Evolutionary conservation across 2,329 filamentous ascomycete genomes (phyloP).

Genomic region (Teratosphaeria destructans): DNA sequence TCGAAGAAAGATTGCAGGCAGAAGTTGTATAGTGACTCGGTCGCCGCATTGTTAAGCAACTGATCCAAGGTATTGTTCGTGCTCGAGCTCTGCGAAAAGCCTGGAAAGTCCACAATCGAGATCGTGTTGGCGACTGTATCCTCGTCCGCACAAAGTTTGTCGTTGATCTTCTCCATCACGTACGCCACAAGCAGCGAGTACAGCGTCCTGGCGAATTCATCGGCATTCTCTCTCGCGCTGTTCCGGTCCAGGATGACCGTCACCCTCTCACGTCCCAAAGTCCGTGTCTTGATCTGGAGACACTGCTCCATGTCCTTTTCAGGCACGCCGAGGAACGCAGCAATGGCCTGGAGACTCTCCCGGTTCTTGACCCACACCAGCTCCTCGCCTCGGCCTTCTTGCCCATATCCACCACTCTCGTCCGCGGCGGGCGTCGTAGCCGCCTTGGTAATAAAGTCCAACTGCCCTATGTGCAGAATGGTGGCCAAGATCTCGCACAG

Average conservation of each 20-base stretch:
- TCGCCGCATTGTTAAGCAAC: slow-evolving; percentile 86
- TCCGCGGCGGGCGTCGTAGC: slow-evolving; percentile 70
- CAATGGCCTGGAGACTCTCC: slow-evolving; percentile 73
- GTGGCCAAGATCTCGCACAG: slow-evolving; percentile 90
- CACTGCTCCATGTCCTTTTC: slow-evolving; percentile 74
- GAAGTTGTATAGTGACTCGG: slow-evolving; percentile 84
- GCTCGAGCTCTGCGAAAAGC: slow-evolving; percentile 74
- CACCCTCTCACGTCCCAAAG: slow-evolving; percentile 90
- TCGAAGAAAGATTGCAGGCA: slow-evolving; percentile 95
- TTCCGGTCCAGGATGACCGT: slow-evolving; percentile 94
- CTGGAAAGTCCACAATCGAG: slow-evolving; percentile 91
- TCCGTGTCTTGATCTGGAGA: slow-evolving; percentile 92
- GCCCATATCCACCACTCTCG: slow-evolving; percentile 91
- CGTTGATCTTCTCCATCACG: slow-evolving; percentile 86
- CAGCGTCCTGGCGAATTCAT: slow-evolving; percentile 83
- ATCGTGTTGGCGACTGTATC: slow-evolving; percentile 87
- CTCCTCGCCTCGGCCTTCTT: slow-evolving; percentile 74
- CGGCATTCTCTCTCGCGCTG: slow-evolving; percentile 81
- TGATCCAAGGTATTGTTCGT: slow-evolving; percentile 84
- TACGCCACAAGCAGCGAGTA: slow-evolving; percentile 92
- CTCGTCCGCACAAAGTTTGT: slow-evolving; percentile 69
- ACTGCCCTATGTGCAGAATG: slow-evolving; percentile 94
- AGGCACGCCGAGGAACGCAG: slow-evolving; percentile 86
- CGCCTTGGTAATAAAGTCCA: slow-evolving; percentile 79
- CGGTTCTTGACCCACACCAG: slow-evolving; percentile 88